These are phyloP conservation scores for Volvariella surrecta DNA, from an alignment of 1,284 basidiomycete genomes.

Conservation along the genomic window DNA sequence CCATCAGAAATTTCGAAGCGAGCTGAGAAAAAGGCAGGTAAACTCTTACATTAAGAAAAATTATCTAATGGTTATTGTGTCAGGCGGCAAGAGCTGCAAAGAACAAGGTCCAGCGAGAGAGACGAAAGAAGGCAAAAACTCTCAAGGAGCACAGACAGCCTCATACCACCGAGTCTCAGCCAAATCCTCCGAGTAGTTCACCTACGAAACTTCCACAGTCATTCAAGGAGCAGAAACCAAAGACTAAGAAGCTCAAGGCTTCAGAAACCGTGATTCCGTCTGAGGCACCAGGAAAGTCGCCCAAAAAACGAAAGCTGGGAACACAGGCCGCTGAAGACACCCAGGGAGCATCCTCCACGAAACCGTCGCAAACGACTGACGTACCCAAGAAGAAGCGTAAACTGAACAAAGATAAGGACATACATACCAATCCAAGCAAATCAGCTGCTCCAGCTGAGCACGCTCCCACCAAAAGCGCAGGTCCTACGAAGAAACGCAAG, in stretches of 20 bases:
- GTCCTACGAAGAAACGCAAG: neutral
- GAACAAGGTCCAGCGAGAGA: slow-evolving; percentile 24
- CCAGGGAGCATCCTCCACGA: neutral
- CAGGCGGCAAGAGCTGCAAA: slow-evolving; percentile 29
- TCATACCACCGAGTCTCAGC: neutral
- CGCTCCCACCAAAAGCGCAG: neutral
- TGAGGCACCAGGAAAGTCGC: too few relatives aligned
- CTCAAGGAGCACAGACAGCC: slow-evolving; percentile 12
- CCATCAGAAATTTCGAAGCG: slow-evolving; percentile 37
- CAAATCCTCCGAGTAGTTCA: too few relatives aligned
- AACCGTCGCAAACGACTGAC: neutral
- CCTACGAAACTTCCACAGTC: too few relatives aligned
- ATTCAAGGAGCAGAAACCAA: too few relatives aligned
- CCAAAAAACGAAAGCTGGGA: too few relatives aligned
- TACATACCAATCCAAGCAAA: neutral
- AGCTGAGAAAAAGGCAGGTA: slow-evolving; percentile 43
- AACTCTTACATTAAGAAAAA: neutral
- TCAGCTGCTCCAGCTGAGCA: neutral
- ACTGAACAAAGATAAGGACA: too few relatives aligned
- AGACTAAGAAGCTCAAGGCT: neutral
- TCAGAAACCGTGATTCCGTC: too few relatives aligned
- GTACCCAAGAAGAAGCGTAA: neutral
- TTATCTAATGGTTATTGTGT: slow-evolving; percentile 5
- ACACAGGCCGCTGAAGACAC: too few relatives aligned
- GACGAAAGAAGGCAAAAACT: slow-evolving; percentile 21